Percentiles rank a stretch among this genome's conserved stretches.
Evolutionary conservation across 1,284 basidiomycete genomes (phyloP).

Genomic region (Irpex rosettiformis): DNA sequence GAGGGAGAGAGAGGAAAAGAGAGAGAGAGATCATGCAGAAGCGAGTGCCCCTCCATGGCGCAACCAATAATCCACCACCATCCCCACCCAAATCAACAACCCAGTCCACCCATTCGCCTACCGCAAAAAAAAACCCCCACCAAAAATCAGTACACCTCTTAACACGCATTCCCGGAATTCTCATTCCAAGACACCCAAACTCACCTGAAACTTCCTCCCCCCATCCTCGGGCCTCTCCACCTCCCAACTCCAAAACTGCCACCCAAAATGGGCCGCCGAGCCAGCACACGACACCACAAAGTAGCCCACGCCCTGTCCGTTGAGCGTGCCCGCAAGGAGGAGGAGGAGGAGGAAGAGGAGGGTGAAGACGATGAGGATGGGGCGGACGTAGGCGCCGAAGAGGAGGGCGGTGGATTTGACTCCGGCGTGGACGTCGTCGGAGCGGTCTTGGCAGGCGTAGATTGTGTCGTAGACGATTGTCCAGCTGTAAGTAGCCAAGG

Average conservation of each 20-base stretch:
- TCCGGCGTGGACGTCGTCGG: constrained; percentile 50
- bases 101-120: constrained; percentile 14
- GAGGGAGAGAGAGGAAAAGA: too few relatives aligned
- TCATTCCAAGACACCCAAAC: not conserved
- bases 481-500: constrained; percentile 29
- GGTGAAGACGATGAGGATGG: constrained; percentile 43
- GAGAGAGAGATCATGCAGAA: too few relatives aligned
- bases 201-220: constrained; percentile 14
- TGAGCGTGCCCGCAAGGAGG: constrained; percentile 31
- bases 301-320: constrained; percentile 35
- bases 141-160: not conserved
- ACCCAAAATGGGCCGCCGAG: constrained; percentile 38
- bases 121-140: not conserved
- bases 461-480: constrained; percentile 55
- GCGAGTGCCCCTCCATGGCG: not conserved
- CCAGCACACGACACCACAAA: constrained; percentile 40
- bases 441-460: constrained; percentile 55
- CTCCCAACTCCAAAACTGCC: constrained; percentile 36
- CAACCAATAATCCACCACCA: constrained; percentile 12
- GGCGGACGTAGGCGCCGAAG: constrained; percentile 41
- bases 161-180: not conserved
- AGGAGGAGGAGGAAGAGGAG: constrained; percentile 36
- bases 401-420: constrained; percentile 57
- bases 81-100: constrained; percentile 11
- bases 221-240: constrained; percentile 14